Base-by-base conservation (phyloP, 345 rosid genomes). In the Psidium guajava region DNA sequence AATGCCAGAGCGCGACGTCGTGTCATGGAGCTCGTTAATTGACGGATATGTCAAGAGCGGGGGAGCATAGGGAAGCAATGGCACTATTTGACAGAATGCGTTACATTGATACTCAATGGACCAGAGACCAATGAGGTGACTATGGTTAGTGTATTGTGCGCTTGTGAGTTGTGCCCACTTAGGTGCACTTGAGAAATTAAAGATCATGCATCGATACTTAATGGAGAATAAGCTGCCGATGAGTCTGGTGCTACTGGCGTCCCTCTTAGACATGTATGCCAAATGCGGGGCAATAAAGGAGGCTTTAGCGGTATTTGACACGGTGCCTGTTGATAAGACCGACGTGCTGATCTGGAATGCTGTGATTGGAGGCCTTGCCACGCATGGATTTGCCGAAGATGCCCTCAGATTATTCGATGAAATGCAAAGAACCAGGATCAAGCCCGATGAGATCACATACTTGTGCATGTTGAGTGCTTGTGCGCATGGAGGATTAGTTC, bases 321-420 rank as follows among this genome's bases (percentile, higher is more conserved):
- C 86, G 58, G 93, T 86, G 86, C 82, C 82, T 1, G 28, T 64
- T 73, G 27, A 69, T 44, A 86, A 85, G 59, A 87, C 82, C 0
- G 99, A 97, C 89, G 96, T 93, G 42, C 86, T 97, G 82, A 87
- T 95, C 58, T 95, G 98, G 99, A 97, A 97, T 87, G 92, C 98
- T 57, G 91, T 93, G 88, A 93, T 96, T 56, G 98, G 99, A 87
- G 99, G 98, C 83, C 91, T 97, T 27, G 96, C 99, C 4, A 91
- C 90, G 16, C 96, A 93, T 84, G 99, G 99, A 25, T 90, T 92
- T 53, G 91, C 92, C 18, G 87, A 88, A 54, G 95, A 95, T 51
- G 88, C 97, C 2, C 91, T 95, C 36, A 91, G 90, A 77, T 87
- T 94, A 87, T 93, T 92, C 82, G 47, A 61, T 20, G 91, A 95